Conservation (phyloP, 2,329 filamentous ascomycete species). For the Ilyonectria destructans region DNA sequence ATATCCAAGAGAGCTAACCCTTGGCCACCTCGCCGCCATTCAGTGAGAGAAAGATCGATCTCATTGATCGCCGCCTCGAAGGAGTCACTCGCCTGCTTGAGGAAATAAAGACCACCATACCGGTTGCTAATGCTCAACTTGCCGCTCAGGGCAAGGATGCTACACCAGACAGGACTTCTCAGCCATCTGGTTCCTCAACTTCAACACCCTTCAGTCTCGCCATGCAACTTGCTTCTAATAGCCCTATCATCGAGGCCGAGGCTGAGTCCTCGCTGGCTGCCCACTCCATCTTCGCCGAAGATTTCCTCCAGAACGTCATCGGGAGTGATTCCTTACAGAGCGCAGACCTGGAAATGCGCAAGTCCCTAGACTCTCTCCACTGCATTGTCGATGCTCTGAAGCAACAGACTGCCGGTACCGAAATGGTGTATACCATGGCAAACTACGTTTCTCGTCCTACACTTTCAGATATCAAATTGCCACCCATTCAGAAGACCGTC, state of each 20-base stretch:
- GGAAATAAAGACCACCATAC: slow-evolving; percentile 51
- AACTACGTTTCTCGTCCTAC: slow-evolving; percentile 39
- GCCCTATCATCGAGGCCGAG: slow-evolving; percentile 58
- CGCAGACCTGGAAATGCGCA: slow-evolving; percentile 52
- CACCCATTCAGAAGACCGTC: slow-evolving; percentile 45
- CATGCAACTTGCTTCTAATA: slow-evolving; percentile 42
- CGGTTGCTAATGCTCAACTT: slow-evolving; percentile 29
- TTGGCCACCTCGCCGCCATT: background rate
- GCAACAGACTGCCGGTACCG: slow-evolving; percentile 44
- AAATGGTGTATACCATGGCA: slow-evolving; percentile 47
- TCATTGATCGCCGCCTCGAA: slow-evolving; percentile 56
- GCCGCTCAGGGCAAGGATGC: slow-evolving; percentile 32
- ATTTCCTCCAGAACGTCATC: slow-evolving; percentile 60
- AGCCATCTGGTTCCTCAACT: background rate
- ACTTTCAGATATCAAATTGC: slow-evolving; percentile 38
- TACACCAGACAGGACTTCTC: slow-evolving; percentile 22
- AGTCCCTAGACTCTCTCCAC: slow-evolving; percentile 55
- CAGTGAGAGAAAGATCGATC: slow-evolving; percentile 59
- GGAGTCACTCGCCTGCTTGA: slow-evolving; percentile 54
- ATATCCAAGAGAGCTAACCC: slow-evolving; percentile 15
- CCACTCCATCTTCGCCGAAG: slow-evolving; percentile 63
- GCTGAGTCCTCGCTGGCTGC: slow-evolving; percentile 61
- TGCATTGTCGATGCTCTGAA: slow-evolving; percentile 48
- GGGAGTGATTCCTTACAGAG: slow-evolving; percentile 48
- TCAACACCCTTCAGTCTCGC: slow-evolving; percentile 42